Percentiles rank a stretch among this genome's conserved stretches.
These are phyloP conservation scores for Antitrichia curtipendula DNA, from an alignment of 225 moss, liverwort and hornwort species.

Conservation along the genomic window DNA sequence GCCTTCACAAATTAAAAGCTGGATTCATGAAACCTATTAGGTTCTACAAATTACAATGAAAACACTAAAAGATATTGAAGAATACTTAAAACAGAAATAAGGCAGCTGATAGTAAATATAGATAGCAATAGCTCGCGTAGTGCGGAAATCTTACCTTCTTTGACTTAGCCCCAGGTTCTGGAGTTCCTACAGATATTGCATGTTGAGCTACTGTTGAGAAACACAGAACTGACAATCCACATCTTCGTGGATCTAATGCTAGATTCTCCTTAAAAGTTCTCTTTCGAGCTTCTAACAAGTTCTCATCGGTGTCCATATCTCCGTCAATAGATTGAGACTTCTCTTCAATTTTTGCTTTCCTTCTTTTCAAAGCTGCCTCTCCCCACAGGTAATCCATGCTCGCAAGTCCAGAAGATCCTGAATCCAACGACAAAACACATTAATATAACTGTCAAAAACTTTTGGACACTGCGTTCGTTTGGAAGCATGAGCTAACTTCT, in stretches of 20 bases:
- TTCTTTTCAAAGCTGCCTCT: constrained; percentile 78
- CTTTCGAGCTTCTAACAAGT: constrained; percentile 40
- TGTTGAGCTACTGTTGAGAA: constrained; percentile 29
- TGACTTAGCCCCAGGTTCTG: neutral
- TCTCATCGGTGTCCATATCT: constrained; percentile 24
- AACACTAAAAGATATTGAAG: neutral
- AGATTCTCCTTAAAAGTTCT: constrained; percentile 70
- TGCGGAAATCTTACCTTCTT: constrained; percentile 2
- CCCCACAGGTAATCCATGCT: constrained; percentile 93
- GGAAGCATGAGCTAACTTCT: neutral
- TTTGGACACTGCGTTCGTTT: neutral
- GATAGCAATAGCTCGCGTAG: neutral
- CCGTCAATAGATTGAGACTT: constrained; percentile 6
- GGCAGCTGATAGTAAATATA: neutral
- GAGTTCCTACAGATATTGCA: constrained; percentile 1
- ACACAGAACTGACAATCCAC: constrained; percentile 72
- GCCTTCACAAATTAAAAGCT: neutral
- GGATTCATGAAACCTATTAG: neutral
- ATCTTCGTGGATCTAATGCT: constrained; percentile 73
- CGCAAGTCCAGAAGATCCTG: constrained; percentile 49
- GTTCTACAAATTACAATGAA: neutral
- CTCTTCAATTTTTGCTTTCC: constrained; percentile 28
- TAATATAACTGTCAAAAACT: neutral
- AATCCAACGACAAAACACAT: neutral
- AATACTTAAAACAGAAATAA: neutral